Conservation (phyloP, 2,329 filamentous ascomycete species). For the Pseudocercospora musae region DNA sequence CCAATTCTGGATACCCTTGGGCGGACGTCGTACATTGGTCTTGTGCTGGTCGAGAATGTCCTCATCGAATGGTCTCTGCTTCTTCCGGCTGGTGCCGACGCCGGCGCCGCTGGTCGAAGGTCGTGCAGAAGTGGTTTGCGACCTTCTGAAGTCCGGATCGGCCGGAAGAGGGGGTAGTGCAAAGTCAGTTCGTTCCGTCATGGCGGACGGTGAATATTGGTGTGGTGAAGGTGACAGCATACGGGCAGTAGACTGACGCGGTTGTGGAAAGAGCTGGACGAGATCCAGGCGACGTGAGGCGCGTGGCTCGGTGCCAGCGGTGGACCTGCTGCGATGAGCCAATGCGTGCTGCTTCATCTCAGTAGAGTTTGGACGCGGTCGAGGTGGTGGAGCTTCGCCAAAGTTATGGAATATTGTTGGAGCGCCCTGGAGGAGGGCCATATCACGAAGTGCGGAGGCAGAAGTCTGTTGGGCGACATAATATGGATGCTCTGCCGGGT, state of each 20-base stretch:
- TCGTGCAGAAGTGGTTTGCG: conserved; percentile 4
- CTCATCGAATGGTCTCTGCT: conserved; percentile 29
- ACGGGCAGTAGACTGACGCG: conserved; percentile 21
- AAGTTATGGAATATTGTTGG: conserved; percentile 24
- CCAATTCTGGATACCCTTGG: conserved; percentile 50
- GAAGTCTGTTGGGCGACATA: conserved; percentile 46
- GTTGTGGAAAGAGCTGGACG: conserved; percentile 41
- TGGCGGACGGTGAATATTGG: conserved; percentile 40
- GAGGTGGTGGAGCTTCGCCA: conserved; percentile 17
- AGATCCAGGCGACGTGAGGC: conserved; percentile 40
- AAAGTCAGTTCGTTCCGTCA: conserved; percentile 40
- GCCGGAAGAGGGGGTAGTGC: conserved; percentile 9
- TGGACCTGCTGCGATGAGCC: conserved; percentile 11
- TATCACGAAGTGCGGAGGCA: conserved; percentile 44
- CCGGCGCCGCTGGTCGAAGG: conserved; percentile 15
- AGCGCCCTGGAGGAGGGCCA: conserved; percentile 40
- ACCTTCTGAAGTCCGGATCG: conserved; percentile 1
- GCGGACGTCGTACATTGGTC: conserved; percentile 46
- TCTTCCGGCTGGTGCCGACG: conserved; percentile 4
- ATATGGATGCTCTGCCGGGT: conserved; percentile 40
- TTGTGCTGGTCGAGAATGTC: conserved; percentile 47
- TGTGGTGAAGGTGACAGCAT: conserved; percentile 40
- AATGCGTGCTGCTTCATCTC: conserved; percentile 2
- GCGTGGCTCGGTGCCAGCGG: not conserved
- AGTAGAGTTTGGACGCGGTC: conserved; percentile 10